Percentiles rank a stretch among this genome's conserved stretches.
Conservation (phyloP, 148 eudicot species). For the Suaeda aralocaspica region DNA sequence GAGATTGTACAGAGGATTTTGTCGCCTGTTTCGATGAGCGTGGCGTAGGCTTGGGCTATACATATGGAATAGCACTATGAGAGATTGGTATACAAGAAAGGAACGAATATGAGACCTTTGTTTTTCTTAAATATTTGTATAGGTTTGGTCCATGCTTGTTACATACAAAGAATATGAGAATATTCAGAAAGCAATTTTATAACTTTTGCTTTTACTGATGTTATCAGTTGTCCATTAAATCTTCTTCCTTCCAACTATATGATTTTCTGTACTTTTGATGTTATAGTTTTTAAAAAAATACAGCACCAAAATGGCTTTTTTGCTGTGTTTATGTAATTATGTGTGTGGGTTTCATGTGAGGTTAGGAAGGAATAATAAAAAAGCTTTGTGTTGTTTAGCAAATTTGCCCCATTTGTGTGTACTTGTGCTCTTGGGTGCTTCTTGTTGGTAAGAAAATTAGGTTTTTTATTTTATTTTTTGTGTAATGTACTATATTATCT, state of each 20-base stretch:
- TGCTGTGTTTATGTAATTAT: background rate
- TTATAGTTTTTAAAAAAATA: conserved; percentile 6
- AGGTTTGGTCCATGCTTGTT: conserved; percentile 21
- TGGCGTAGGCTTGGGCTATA: conserved; percentile 15
- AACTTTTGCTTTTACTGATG: background rate
- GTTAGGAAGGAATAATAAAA: background rate
- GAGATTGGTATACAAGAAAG: background rate
- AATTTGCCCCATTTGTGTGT: conserved; percentile 1
- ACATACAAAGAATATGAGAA: conserved; percentile 10
- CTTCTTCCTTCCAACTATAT: background rate
- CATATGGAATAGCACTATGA: conserved; percentile 24
- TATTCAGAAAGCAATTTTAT: conserved; percentile 10
- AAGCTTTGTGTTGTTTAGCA: too few species aligned
- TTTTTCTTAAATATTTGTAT: conserved; percentile 11
- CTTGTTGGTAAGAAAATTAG: background rate
- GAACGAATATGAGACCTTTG: background rate
- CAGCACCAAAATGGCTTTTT: background rate
- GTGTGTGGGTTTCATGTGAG: conserved; percentile 22
- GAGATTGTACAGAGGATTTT: conserved; percentile 23
- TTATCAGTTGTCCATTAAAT: background rate
- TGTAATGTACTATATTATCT: conserved; percentile 9
- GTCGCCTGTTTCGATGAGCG: background rate
- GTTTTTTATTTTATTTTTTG: background rate
- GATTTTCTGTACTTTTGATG: background rate
- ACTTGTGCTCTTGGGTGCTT: conserved; percentile 1